These are phyloP conservation scores for Xylaria curta DNA, from an alignment of 495 filamentous ascomycete genomes.

Conservation along the genomic window DNA sequence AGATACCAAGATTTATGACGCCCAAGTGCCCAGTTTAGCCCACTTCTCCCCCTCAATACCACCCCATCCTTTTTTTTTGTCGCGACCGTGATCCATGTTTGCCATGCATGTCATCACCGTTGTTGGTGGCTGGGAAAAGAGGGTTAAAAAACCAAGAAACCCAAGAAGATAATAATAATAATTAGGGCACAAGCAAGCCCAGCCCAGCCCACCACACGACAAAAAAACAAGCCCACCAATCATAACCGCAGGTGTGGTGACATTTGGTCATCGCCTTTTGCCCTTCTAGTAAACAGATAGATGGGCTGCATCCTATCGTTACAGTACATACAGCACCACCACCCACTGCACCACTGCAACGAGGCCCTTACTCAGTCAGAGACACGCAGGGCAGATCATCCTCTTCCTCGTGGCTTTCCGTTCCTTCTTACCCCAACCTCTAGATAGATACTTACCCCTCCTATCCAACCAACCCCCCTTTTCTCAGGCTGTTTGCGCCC, in stretches of 20 bases:
- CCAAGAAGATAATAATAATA: not conserved
- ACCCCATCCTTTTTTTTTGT: not conserved
- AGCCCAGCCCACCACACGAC: not conserved
- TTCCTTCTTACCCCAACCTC: not conserved
- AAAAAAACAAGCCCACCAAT: constrained; percentile 9
- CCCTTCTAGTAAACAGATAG: constrained; percentile 1
- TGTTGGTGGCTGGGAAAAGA: constrained; percentile 7
- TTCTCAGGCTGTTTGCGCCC: not conserved
- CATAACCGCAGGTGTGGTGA: constrained; percentile 16
- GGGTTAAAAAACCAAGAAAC: not conserved
- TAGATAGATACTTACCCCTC: not conserved
- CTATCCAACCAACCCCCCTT: not conserved
- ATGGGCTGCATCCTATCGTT: constrained; percentile 14
- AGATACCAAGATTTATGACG: not conserved
- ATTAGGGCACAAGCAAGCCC: not conserved
- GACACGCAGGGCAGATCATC: constrained; percentile 15
- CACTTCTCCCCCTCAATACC: constrained; percentile 1
- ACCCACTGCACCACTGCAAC: not conserved
- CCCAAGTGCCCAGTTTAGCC: not conserved
- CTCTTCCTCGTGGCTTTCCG: constrained; percentile 19
- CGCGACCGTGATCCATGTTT: not conserved
- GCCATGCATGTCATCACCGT: constrained; percentile 23
- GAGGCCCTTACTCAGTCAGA: not conserved
- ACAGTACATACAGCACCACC: not conserved
- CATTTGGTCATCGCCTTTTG: constrained; percentile 14